Evolutionary conservation across 148 eudicot genomes (phyloP).

Genomic region (Diospyros lotus): DNA sequence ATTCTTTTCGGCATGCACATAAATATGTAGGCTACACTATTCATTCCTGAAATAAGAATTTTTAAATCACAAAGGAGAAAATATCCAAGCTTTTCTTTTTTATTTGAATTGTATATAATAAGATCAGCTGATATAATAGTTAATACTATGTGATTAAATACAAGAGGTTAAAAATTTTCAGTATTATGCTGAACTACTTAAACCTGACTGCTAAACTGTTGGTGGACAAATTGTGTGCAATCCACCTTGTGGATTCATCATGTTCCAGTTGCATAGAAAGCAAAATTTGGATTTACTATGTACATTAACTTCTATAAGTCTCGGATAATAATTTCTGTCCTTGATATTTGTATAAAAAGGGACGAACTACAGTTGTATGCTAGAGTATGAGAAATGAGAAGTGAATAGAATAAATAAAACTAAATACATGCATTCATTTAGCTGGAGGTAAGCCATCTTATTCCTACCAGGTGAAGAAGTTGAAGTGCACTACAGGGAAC

Average conservation of each 20-base stretch:
- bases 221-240: neutral
- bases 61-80: neutral
- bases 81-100: neutral
- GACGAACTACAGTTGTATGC: no score
- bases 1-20: no score
- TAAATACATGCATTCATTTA: no score
- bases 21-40: neutral
- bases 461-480: no score
- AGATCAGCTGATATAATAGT: neutral
- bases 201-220: neutral
- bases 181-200: neutral
- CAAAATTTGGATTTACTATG: neutral
- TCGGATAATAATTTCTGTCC: neutral
- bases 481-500: no score
- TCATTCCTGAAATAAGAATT: neutral
- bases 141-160: neutral
- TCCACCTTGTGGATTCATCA: neutral
- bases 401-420: no score
- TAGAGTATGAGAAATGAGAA: no score
- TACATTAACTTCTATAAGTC: neutral
- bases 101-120: neutral
- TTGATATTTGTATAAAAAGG: no score
- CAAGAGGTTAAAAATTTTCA: neutral
- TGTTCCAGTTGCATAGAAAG: neutral
- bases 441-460: no score